A percentile compares a stretch with the other conserved stretches of the same genome.
These are phyloP conservation scores for Microsporum canis DNA, from an alignment of 2,329 filamentous ascomycete species.

Conservation along the genomic window DNA sequence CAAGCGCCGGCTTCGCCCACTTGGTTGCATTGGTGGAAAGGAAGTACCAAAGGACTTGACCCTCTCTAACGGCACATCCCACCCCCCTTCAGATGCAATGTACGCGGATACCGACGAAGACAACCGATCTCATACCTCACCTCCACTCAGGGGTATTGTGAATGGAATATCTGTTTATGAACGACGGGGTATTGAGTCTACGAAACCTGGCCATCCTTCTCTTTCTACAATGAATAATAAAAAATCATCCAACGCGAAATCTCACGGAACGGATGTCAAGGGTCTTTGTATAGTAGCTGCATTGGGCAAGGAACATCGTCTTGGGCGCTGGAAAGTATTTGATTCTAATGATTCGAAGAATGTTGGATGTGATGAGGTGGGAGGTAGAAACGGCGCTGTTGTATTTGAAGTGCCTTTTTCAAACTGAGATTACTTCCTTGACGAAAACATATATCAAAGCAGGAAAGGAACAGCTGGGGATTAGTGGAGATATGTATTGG, in stretches of 20 bases:
- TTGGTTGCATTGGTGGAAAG: conserved; percentile 52
- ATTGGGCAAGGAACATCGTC: conserved; percentile 71
- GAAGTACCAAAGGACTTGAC: conserved; percentile 14
- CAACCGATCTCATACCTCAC: conserved; percentile 19
- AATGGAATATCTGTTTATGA: conserved; percentile 86
- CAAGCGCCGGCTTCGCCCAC: conserved; percentile 61
- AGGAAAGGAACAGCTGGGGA: not conserved
- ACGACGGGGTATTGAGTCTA: conserved; percentile 42
- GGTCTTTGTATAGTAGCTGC: conserved; percentile 78
- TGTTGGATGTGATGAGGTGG: conserved; percentile 22
- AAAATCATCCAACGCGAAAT: conserved; percentile 11
- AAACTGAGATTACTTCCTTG: not conserved
- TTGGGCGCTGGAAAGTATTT: conserved; percentile 64
- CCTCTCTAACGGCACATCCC: not conserved
- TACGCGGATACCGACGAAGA: conserved; percentile 9
- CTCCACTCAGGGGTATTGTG: conserved; percentile 59
- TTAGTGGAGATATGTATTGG: not conserved
- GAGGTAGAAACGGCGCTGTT: conserved; percentile 69
- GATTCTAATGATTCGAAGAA: conserved; percentile 25
- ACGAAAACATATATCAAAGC: not conserved
- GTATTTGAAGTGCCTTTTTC: conserved; percentile 65
- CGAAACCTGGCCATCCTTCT: conserved; percentile 12
- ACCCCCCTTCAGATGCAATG: not conserved
- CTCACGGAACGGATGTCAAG: conserved; percentile 21
- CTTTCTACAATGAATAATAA: conserved; percentile 14